Base-by-base conservation (phyloP, 2,329 filamentous ascomycete species). In the Ascochyta rabiei region DNA sequence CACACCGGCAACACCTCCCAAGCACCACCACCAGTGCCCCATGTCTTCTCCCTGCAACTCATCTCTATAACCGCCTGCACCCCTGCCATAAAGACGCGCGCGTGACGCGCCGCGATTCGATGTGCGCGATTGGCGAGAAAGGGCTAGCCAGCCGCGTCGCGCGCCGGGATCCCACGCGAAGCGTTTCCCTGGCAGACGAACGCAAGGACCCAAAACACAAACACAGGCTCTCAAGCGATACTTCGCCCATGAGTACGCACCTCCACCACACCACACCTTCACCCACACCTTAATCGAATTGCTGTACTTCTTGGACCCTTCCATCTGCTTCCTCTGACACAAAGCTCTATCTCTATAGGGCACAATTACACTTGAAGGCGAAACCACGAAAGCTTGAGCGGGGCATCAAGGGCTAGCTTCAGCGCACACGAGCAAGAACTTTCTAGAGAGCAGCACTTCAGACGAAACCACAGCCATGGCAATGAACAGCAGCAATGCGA, bases 401-500 rank as follows among this genome's bases (percentile, higher is more conserved):
- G 31, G 24, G 34, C 26, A 39, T 48, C 35, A 33, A 31, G 39
- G 34, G 6, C 33, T 38, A 23, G 30, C 26, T 51, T 40, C 16
- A 40, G 42, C 43, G 30, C 42, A 59, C 33, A 56, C 44, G 19
- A 48, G 21, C 34, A 39, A 43, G 42, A 40, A 9, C 30, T 40
- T 41, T 21, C 3, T 8, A 7, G 10, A 23, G 16, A 52, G 23
- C 30, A 35, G 12, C 21, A 50, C 30, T 7, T 12, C 21, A 53
- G 33, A 56, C 33, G 30, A 47, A 19, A 35, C 10, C 54, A 54
- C 46, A 46, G 42, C 18, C n/a, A 73, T 73, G 70, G 67, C 70
- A 28, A 64, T 69, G n/a, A 66, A 56, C 64, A 73, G 62, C 56
- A 66, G 72, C 60, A 78, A 71, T 60, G 75, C 74, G 46, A 81